Evolutionary conservation across 164 flowering plant genomes (phyloP).

Genomic region (Umbilicus rupestris): DNA sequence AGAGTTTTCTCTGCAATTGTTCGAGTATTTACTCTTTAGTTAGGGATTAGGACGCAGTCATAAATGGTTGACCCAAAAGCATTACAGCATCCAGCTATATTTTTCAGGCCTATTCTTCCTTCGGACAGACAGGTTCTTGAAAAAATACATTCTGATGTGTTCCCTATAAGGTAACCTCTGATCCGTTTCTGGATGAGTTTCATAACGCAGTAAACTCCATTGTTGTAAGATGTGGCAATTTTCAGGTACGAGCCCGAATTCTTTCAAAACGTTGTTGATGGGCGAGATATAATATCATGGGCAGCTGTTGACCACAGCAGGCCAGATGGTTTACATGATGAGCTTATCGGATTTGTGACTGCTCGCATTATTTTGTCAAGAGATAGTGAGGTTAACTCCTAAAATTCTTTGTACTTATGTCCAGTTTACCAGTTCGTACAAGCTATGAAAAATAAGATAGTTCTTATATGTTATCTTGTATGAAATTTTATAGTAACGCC

Average conservation of each 20-base stretch:
- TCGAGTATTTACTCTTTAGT: constrained; percentile 16
- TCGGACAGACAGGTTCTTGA: constrained; percentile 47
- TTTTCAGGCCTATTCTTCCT: constrained; percentile 66
- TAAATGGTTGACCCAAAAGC: constrained; percentile 47
- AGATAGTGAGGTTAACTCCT: constrained; percentile 72
- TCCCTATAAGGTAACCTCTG: constrained; percentile 72
- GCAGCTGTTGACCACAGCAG: constrained; percentile 84
- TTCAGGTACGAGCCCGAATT: constrained; percentile 91
- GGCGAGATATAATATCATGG: constrained; percentile 82
- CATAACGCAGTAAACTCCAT: not conserved
- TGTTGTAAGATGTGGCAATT: constrained; percentile 6
- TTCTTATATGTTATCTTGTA: too few relatives aligned
- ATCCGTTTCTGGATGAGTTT: not conserved
- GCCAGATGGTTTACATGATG: constrained; percentile 47
- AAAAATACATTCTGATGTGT: constrained; percentile 60
- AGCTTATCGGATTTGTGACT: constrained; percentile 92
- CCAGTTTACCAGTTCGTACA: not conserved
- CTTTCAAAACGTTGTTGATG: constrained; percentile 81
- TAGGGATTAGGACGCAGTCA: constrained; percentile 26
- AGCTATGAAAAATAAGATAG: too few relatives aligned
- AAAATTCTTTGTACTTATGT: not conserved
- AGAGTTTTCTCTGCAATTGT: not conserved
- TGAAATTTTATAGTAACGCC: too few relatives aligned
- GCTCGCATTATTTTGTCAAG: constrained; percentile 60
- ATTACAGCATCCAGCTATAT: constrained; percentile 39